A percentile compares a stretch with the other conserved stretches of the same genome.
Conservation (phyloP, 2,329 filamentous ascomycete species). For the Chrysosporium queenslandicum region DNA sequence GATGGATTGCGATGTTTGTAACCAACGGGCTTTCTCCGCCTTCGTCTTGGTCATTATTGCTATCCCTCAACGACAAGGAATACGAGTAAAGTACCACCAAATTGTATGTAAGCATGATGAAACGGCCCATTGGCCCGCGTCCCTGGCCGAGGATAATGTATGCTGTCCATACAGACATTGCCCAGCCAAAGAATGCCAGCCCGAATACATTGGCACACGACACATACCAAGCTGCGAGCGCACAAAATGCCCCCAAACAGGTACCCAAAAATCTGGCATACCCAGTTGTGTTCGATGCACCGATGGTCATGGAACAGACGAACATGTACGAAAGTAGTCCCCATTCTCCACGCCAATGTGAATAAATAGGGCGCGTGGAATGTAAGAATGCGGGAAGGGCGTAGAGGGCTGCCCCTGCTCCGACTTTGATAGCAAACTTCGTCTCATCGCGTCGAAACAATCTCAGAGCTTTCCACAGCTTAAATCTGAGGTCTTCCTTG, state of each 20-base stretch:
- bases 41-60: constrained; percentile 74
- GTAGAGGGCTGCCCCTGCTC: constrained; percentile 77
- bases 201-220: constrained; percentile 62
- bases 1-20: constrained; percentile 74
- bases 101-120: constrained; percentile 93
- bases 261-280: constrained; percentile 80
- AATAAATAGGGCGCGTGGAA: constrained; percentile 66
- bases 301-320: constrained; percentile 95
- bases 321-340: constrained; percentile 95
- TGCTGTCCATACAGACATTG: constrained; percentile 73
- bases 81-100: constrained; percentile 91
- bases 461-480: constrained; percentile 46
- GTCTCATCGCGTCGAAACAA: constrained; percentile 56
- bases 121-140: constrained; percentile 82
- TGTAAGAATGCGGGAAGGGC: constrained; percentile 80
- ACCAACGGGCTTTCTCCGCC: constrained; percentile 76
- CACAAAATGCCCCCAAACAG: constrained; percentile 64
- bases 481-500: constrained; percentile 34
- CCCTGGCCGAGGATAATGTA: constrained; percentile 78
- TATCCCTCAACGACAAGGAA: constrained; percentile 68
- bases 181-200: constrained; percentile 71
- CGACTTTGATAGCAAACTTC: constrained; percentile 83
- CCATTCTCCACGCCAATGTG: constrained; percentile 92
- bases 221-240: constrained; percentile 67
- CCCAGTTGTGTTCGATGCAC: constrained; percentile 87